Evolutionary conservation across 208 protist genomes (phyloP).

Genomic region (Crithidia sp.): DNA sequence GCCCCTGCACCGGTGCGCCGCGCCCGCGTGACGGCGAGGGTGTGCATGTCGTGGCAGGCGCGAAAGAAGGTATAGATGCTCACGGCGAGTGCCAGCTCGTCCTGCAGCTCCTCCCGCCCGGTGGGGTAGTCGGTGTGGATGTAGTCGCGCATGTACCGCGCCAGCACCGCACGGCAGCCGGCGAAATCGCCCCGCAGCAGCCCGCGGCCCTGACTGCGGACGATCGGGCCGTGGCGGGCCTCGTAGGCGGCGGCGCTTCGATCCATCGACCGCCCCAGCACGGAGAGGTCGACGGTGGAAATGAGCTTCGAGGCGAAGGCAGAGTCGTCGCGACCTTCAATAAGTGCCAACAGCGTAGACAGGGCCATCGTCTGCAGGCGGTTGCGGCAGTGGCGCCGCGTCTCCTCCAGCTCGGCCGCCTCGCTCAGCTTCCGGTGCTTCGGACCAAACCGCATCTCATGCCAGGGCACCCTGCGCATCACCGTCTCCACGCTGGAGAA

Average conservation of each 20-base stretch:
- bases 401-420: conserved; percentile 16
- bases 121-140: conserved; percentile 37
- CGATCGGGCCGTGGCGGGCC: conserved; percentile 36
- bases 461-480: conserved; percentile 17
- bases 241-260: conserved; percentile 46
- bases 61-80: conserved; percentile 74
- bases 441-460: conserved; percentile 10
- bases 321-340: conserved; percentile 63
- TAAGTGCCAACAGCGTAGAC: conserved; percentile 53
- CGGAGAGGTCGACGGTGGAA: conserved; percentile 41
- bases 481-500: conserved; percentile 27
- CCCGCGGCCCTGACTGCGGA: conserved; percentile 26
- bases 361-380: conserved; percentile 39
- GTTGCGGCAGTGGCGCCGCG: conserved; percentile 21
- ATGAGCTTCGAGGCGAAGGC: conserved; percentile 38
- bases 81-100: conserved; percentile 55
- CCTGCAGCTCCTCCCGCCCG: conserved; percentile 51
- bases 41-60: conserved; percentile 62
- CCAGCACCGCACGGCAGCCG: conserved; percentile 24
- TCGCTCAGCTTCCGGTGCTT: background rate
- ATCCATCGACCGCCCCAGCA: conserved; percentile 51
- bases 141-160: conserved; percentile 50
- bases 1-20: conserved; percentile 10
- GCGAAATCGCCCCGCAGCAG: conserved; percentile 37
- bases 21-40: conserved; percentile 21